These are phyloP conservation scores for Umbilicus rupestris DNA, from an alignment of 164 flowering plant species.

Conservation along the genomic window DNA sequence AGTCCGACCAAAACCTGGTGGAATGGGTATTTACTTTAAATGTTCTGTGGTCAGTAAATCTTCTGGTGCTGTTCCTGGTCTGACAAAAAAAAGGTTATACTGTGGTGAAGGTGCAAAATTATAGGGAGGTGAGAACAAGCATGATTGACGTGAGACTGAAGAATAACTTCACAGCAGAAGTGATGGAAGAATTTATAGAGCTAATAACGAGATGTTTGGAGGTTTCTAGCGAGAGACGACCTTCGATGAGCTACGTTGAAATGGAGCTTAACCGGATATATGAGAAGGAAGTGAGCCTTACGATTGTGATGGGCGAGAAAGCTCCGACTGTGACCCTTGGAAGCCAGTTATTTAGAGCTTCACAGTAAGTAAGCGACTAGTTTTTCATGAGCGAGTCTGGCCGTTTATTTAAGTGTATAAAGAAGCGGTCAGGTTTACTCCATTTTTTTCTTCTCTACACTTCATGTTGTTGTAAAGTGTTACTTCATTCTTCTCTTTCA, in stretches of 20 bases:
- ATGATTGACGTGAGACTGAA: conserved; percentile 60
- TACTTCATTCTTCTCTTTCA: not conserved
- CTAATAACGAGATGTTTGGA: conserved; percentile 46
- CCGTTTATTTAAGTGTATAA: conserved; percentile 73
- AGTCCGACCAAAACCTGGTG: conserved; percentile 37
- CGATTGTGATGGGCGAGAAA: conserved; percentile 79
- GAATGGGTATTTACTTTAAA: conserved; percentile 50
- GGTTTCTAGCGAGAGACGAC: conserved; percentile 67
- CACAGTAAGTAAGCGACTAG: conserved; percentile 24
- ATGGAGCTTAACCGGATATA: conserved; percentile 62
- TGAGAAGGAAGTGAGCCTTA: conserved; percentile 71
- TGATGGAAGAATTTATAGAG: conserved; percentile 58
- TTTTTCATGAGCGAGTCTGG: conserved; percentile 26
- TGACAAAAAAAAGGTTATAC: not conserved
- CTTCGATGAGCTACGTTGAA: conserved; percentile 57
- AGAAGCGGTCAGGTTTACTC: conserved; percentile 43
- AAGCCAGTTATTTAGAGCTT: conserved; percentile 63
- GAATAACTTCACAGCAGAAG: conserved; percentile 68
- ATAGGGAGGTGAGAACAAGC: conserved; percentile 25
- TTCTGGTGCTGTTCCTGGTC: not conserved
- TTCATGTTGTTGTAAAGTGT: conserved; percentile 1
- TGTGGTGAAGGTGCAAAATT: conserved; percentile 47
- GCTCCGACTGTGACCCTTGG: conserved; percentile 69
- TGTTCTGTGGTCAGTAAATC: not conserved
- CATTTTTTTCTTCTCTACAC: conserved; percentile 10